phyloP scores from a whole-genome alignment of 2,329 filamentous ascomycete species.

The Fusarium abutilonis region DNA sequence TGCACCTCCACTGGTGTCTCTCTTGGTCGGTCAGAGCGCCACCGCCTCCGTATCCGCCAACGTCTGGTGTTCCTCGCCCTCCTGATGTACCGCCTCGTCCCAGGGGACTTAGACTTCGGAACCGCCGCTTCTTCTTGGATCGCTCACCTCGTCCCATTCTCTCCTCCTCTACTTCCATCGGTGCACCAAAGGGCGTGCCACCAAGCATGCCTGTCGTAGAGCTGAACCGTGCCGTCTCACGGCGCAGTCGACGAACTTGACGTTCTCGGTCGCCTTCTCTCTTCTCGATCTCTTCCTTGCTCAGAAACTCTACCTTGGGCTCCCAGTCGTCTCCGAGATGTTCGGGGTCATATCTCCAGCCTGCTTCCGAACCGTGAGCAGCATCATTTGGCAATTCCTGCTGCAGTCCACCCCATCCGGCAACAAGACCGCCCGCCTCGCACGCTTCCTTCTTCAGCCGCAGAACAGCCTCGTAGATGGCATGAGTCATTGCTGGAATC shows the following conservation, averaged over 20 bases:
- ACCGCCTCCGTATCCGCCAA: constrained; percentile 76
- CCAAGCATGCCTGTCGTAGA: constrained; percentile 84
- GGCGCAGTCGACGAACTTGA: constrained; percentile 83
- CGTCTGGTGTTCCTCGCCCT: constrained; percentile 82
- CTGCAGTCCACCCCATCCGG: constrained; percentile 68
- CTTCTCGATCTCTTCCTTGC: constrained; percentile 97
- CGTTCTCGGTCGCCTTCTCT: constrained; percentile 93
- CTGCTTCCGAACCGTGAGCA: constrained; percentile 81
- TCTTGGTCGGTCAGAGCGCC: constrained; percentile 79
- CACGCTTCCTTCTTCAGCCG: constrained; percentile 96
- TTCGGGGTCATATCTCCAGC: constrained; percentile 96
- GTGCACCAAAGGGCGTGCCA: constrained; percentile 71
- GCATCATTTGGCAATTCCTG: constrained; percentile 88
- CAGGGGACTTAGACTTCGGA: constrained; percentile 85
- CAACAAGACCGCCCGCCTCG: constrained; percentile 87
- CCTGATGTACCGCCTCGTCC: constrained; percentile 72
- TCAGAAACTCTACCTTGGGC: constrained; percentile 81
- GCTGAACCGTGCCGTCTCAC: constrained; percentile 93
- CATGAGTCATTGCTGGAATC: constrained; percentile 92
- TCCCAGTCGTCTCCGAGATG: constrained; percentile 87
- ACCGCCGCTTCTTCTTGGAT: constrained; percentile 93
- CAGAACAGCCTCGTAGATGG: constrained; percentile 94
- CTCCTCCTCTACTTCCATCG: constrained; percentile 73
- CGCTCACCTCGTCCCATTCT: constrained; percentile 91
- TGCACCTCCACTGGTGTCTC: constrained; percentile 84